Evolutionary conservation across 345 rosid genomes (phyloP), one percentile per base, ranked within the genome.

Genomic region (Cardamine occulta): DNA sequence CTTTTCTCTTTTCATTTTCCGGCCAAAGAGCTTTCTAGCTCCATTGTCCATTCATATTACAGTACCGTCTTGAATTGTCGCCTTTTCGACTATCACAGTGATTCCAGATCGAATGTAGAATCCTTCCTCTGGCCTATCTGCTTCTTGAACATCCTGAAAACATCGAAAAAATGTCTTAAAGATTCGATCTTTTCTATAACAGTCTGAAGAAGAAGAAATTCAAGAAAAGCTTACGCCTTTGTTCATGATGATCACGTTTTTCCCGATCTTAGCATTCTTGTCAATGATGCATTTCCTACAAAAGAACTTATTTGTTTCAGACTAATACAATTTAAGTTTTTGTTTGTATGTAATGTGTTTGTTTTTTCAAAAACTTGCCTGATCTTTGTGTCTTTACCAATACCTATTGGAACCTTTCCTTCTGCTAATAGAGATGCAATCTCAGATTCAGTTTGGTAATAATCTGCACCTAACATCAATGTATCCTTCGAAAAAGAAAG

Each of bases 391-490:
- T 84, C 83, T 81, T 71, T 74, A 12, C 96, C 98, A 18, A 93
- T 80, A 11, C 98, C 96, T 2, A 89, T 59, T 4, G 97, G 98
- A 80, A 91, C 88, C 54, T 85, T 87, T 18, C 88, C 88, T 34
- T 80, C 82, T 5, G 91, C 91, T 57, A 86, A 80, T 48, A 69
- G 66, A 54, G 89, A 79, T 23, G 88, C 88, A 78, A 83, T 85
- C 71, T 89, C 97, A 15, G 82, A 75, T 78, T 91, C 93, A 0
- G 92, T 89, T 86, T 93, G 84, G 81, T 90, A 93, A 58, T 75
- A 73, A 74, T 93, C 96, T 51, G 97, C 93, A 56, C 97, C 97
- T 88, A 91, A 86, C 97, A 93, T 89, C 87, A 93, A 66, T 0
- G 93, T 88, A 75, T 93, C 96, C 98, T 93, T 14, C 0, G 12